Base-by-base conservation (phyloP, 2,329 filamentous ascomycete genomes). In the Clarireedia sp. region DNA sequence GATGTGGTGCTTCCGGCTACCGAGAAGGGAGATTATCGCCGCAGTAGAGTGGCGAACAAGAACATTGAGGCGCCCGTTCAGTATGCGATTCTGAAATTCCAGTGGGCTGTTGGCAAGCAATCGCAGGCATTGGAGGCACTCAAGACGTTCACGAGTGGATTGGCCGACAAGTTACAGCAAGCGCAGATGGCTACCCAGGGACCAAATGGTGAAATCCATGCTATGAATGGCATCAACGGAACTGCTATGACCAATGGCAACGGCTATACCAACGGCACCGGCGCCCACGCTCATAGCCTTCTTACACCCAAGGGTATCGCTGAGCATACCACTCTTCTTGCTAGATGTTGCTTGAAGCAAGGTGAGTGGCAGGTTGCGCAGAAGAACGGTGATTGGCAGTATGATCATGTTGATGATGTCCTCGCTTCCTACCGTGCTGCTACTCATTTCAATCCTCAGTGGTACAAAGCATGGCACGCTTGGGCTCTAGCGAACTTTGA, bases 391-490 rank as follows among this genome's bases (percentile, higher is more conserved):
- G 86, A 94, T 62, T 99, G 94, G 95, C 85, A 89, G 61, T 83
- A 89, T 60, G 86, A 89, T 8, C 85, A 89, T 62, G 89, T 96
- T 3, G 82, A 88, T 51, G 92, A 97, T 52, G 90, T 99, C 56
- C 76, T 99, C 23, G 80, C 83, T n/a, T 90, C 94, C 1, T 99
- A 97, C 70, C 85, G 85, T 17, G 86, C 91, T 57, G 95, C 95
- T 1, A 99, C 94, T 2, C 86, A 89, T 57, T 96, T 95, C 73
- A 95, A 99, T 69, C 86, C 90, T 36, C 85, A 86, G 59, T 99
- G 92, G 83, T 99, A 99, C 75, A 99, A 99, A 73, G 94, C 95
- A 7, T 99, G 94, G 94, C 94, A 99, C 72, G 89, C 94, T 0
- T 99, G 94, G 92, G 95, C 94, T 10, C 73, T 99, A 60, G 92